Evolutionary conservation across 2,329 filamentous ascomycete genomes (phyloP).

Genomic region (Ampelomyces quisqualis): DNA sequence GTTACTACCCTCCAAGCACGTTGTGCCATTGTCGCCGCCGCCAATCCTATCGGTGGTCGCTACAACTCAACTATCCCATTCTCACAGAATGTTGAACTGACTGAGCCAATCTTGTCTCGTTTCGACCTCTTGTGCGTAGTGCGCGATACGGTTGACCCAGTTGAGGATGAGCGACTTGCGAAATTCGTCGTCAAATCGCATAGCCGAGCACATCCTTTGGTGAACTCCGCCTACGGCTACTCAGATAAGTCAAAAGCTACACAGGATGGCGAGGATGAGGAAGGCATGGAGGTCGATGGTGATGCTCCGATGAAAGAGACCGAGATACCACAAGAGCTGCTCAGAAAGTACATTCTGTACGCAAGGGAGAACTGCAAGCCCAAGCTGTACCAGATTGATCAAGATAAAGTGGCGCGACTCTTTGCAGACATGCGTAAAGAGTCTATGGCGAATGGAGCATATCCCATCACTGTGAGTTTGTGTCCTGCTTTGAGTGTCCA

Average conservation of each 20-base stretch:
- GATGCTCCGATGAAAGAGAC: constrained; percentile 59
- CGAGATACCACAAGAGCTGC: constrained; percentile 83
- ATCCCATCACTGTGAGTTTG: constrained; percentile 92
- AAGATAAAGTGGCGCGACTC: constrained; percentile 90
- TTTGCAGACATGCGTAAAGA: constrained; percentile 97
- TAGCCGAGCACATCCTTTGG: constrained; percentile 76
- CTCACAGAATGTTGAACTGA: constrained; percentile 93
- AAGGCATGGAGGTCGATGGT: constrained; percentile 53
- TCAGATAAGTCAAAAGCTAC: constrained; percentile 25
- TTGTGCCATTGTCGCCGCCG: constrained; percentile 93
- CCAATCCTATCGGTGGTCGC: constrained; percentile 92
- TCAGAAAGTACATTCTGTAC: constrained; percentile 96
- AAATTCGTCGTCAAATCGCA: constrained; percentile 95
- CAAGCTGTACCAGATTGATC: constrained; percentile 95
- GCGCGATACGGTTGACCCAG: constrained; percentile 88
- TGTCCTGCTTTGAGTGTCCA: constrained; percentile 39
- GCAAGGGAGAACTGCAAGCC: constrained; percentile 85
- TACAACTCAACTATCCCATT: constrained; percentile 98
- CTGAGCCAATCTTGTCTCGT: constrained; percentile 94
- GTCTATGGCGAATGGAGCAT: constrained; percentile 88
- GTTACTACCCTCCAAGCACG: constrained; percentile 95
- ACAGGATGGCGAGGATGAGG: constrained; percentile 44
- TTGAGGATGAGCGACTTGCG: constrained; percentile 88
- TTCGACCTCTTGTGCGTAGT: constrained; percentile 98
- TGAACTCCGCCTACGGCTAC: constrained; percentile 40